Percentiles rank a stretch among this genome's conserved stretches.
phyloP scores from a whole-genome alignment of 441 rosid genomes.

The Pelargonium australe region DNA sequence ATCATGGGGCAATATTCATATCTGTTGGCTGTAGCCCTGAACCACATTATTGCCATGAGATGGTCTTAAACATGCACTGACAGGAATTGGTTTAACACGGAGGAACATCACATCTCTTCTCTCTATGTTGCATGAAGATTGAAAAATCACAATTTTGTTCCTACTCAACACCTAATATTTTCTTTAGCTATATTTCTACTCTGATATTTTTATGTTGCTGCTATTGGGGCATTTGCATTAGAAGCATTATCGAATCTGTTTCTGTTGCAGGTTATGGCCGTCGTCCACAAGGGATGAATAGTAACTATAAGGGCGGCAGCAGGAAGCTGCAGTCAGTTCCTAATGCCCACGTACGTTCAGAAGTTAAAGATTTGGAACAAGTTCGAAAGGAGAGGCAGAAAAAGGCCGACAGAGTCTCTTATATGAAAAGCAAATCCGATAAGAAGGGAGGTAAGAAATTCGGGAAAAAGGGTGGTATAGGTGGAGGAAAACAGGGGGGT shows the following conservation, averaged over 20 bases:
- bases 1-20: too few species aligned
- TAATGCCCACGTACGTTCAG: constrained; percentile 72
- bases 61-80: too few species aligned
- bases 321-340: constrained; percentile 41
- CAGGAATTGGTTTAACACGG: too few species aligned
- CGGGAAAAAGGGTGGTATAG: constrained; percentile 32
- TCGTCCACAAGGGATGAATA: constrained; percentile 26
- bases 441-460: constrained; percentile 32
- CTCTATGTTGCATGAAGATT: neutral
- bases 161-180: neutral
- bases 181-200: neutral
- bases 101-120: neutral
- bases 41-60: too few species aligned
- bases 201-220: neutral
- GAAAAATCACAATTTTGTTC: too few species aligned
- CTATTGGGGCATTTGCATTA: neutral
- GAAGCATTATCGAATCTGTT: neutral
- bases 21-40: too few species aligned
- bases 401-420: constrained; percentile 51
- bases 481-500: neutral
- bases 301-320: constrained; percentile 40
- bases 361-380: constrained; percentile 78
- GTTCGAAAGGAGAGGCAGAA: constrained; percentile 83
- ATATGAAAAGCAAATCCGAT: constrained; percentile 48
- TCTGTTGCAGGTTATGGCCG: constrained; percentile 32